Evolutionary conservation across 768 basidiomycete species (phyloP).

Genomic region (Myochromella boudieri): DNA sequence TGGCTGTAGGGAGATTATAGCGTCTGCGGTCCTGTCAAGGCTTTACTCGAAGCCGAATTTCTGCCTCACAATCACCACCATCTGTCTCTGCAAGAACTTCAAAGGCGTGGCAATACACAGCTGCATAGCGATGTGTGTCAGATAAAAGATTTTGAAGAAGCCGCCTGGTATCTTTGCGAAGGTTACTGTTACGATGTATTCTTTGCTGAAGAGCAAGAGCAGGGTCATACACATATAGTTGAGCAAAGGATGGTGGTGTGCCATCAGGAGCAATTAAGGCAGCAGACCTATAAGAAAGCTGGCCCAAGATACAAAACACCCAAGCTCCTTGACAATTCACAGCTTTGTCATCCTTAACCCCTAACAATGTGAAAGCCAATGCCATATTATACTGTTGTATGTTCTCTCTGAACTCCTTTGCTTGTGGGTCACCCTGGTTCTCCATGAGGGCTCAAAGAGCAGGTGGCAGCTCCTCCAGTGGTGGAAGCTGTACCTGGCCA

Average conservation of each 20-base stretch:
- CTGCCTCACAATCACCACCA: background rate
- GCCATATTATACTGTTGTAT: too few species aligned
- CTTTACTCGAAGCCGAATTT: slow-evolving; percentile 6
- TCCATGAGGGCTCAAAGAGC: slow-evolving; percentile 21
- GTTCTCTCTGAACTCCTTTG: slow-evolving; percentile 36
- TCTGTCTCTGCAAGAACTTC: slow-evolving; percentile 11
- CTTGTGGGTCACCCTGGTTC: slow-evolving; percentile 2
- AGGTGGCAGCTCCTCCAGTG: slow-evolving; percentile 22
- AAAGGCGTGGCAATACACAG: slow-evolving; percentile 23
- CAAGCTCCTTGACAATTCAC: slow-evolving; percentile 28
- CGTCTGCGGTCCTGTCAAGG: background rate
- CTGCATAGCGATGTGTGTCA: slow-evolving; percentile 13
- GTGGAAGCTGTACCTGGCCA: slow-evolving; percentile 31
- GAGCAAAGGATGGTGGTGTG: slow-evolving; percentile 26
- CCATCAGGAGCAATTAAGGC: slow-evolving; percentile 25
- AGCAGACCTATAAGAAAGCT: slow-evolving; percentile 36
- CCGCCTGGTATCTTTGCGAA: slow-evolving; percentile 14
- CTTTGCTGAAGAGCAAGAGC: slow-evolving; percentile 20
- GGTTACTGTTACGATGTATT: slow-evolving; percentile 10
- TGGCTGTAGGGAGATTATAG: slow-evolving; percentile 43
- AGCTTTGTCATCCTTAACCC: slow-evolving; percentile 26
- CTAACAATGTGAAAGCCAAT: slow-evolving; percentile 38
- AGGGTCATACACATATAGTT: slow-evolving; percentile 42
- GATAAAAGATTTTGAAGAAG: slow-evolving; percentile 21
- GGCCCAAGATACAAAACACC: slow-evolving; percentile 33